Evolutionary conservation across 257 asterid species (phyloP).

Genomic region (Cordia subcordata): DNA sequence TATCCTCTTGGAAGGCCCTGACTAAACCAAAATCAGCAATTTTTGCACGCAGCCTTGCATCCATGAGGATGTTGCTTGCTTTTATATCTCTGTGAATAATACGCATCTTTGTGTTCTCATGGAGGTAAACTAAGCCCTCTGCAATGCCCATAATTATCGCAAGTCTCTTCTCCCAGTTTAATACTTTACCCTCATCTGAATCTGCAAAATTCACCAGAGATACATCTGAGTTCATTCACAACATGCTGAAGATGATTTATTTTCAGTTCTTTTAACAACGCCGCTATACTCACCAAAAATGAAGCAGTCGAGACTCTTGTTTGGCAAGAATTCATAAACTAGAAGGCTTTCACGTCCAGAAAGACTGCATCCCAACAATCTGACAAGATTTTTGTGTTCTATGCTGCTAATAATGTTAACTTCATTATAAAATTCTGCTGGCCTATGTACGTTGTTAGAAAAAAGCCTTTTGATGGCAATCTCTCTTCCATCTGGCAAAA

Average conservation of each 20-base stretch:
- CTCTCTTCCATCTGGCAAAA: constrained; percentile 82
- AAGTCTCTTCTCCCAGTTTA: constrained; percentile 45
- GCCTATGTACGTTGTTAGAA: constrained; percentile 82
- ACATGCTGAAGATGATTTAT: not conserved
- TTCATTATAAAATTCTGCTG: constrained; percentile 88
- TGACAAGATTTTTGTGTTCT: constrained; percentile 86
- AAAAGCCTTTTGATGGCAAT: constrained; percentile 91
- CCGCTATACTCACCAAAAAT: constrained; percentile 52
- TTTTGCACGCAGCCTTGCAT: constrained; percentile 31
- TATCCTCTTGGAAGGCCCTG: constrained; percentile 42
- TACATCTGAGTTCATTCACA: not conserved
- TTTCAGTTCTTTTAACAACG: not conserved
- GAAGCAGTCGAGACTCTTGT: constrained; percentile 74
- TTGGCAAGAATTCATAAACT: constrained; percentile 64
- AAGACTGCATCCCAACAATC: constrained; percentile 87
- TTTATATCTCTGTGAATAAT: constrained; percentile 45
- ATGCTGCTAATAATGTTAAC: constrained; percentile 83
- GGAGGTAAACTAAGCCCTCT: constrained; percentile 44
- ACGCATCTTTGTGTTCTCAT: constrained; percentile 25
- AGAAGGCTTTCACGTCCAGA: constrained; percentile 91
- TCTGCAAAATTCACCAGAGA: constrained; percentile 18
- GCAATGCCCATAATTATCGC: constrained; percentile 40
- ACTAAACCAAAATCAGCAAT: constrained; percentile 50
- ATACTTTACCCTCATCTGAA: constrained; percentile 24
- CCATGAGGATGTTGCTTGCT: constrained; percentile 42